Base-by-base conservation (phyloP, 768 basidiomycete species). In the Lactarius trivialis region DNA sequence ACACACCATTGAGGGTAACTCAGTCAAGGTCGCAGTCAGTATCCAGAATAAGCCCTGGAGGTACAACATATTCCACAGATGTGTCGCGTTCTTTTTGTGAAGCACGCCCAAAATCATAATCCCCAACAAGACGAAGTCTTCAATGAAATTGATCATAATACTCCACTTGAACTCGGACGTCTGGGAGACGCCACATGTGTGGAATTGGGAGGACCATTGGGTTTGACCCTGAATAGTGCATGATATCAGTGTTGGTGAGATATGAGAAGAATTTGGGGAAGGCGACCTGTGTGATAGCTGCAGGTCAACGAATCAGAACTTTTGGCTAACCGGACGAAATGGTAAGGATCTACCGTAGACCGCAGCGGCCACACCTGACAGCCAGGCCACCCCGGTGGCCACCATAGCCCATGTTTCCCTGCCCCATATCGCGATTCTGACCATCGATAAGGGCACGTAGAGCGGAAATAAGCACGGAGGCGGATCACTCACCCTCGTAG, bases 51-150 rank as follows among this genome's bases (percentile, higher is more conserved):
- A 21, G 30, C 49, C 65, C 21, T 66, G 65, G 36, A 66, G 50
- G 30, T 64, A 66, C 48, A 66, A 24, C 58, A 66, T 26, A 34
- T 64, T 65, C 65, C 65, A 66, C 21, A 66, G 34, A 39, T 56
- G 45, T 19, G 65, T 66, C 54, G 56, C 53, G 41, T 66, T 66
- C 34, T 41, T 30, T 51, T 66, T 66, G 48, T 49, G 57, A 34
- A 66, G 58, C 14, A 66, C 65, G 24, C 65, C 65, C 7, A 54
- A 34, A 24, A 60, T 14, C 65, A 66, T 66, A 19, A 66, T 41
- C 26, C 3, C n/a, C n/a, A 66, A 21, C 32, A 66, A 55, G 12
- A 58, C 14, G 1, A 52, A 45, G 17, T 66, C 63, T 26, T 56
- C 37, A 21, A 64, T 1, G 39, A 65, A 60, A 30, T 66, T 66